Evolutionary conservation across 139 green algal genomes (phyloP), one percentile per base, ranked within the genome.

Genomic region (Chlamydomonas sp.): DNA sequence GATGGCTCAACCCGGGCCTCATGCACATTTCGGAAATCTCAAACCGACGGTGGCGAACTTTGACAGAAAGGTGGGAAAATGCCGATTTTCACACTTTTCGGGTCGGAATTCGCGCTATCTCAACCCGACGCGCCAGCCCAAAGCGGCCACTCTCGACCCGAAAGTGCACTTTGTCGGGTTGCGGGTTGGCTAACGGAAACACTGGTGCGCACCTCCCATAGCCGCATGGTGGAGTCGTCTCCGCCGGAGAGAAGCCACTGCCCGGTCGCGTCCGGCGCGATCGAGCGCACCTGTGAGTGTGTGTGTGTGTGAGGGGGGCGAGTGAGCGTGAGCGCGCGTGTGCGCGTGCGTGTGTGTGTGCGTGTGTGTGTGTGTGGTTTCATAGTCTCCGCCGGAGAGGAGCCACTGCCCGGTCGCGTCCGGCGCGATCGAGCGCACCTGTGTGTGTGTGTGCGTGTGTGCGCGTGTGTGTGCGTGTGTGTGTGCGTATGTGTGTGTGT

Each of bases 201-300:
- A n/a, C n/a, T n/a, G n/a, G 35, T 69, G 6, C 75, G 47, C 38
- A 96, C 88, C 81, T 97, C 92, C 92, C 92, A 97, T n/a, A 97
- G 33, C 37, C 78, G 66, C 26, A 93, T 57, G 1, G 62, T 86
- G 64, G 85, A 84, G 67, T 95, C 91, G 8, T 86, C 78, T 0
- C 67, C 76, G 28, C 84, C 82, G 1, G 88, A 89, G 1, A 87
- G 78, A 64, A 98, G 79, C 89, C 90, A 97, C 73, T 96, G 89
- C 0, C 90, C 92, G 1, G 69, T 79, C 0, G 81, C 67, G 63
- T 96, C 84, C 2, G 74, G 50, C 0, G 75, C 69, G 3, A 97
- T n/a, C 22, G 59, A 83, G 22, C 71, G 70, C 29, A 97, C 88
- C 65, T 88, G 70, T 16, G 48, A 34, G 37, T 29, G 59, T 5